Evolutionary conservation across 306 rosid species (phyloP).

Genomic region (Malus fusca): DNA sequence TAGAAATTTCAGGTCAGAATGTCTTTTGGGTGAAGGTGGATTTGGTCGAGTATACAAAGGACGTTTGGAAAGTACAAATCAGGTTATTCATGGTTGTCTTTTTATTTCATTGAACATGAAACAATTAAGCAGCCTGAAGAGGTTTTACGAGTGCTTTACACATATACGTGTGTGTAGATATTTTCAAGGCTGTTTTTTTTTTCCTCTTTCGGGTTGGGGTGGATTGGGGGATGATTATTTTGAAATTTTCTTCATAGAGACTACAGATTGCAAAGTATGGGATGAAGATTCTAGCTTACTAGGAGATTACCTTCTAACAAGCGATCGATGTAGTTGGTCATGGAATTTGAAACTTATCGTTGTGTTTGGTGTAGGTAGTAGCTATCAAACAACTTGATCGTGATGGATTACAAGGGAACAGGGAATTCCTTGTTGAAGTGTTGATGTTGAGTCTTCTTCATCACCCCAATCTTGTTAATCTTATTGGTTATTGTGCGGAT

Average conservation of each 20-base stretch:
- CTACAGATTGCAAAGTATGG: not conserved
- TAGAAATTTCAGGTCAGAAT: slow-evolving; percentile 72
- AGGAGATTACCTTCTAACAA: not conserved
- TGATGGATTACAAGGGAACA: slow-evolving; percentile 88
- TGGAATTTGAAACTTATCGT: slow-evolving; percentile 12
- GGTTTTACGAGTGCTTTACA: not conserved
- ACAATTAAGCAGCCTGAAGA: not conserved
- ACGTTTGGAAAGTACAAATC: slow-evolving; percentile 60
- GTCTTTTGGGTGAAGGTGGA: slow-evolving; percentile 92
- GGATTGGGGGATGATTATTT: not conserved
- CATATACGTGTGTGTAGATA: not conserved
- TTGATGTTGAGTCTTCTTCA: slow-evolving; percentile 94
- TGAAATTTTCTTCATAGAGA: not conserved
- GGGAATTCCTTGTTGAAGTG: slow-evolving; percentile 93
- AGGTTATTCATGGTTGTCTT: slow-evolving; percentile 39
- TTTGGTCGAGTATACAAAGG: slow-evolving; percentile 96
- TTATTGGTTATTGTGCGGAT: slow-evolving; percentile 92
- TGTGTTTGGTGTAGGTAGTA: slow-evolving; percentile 47
- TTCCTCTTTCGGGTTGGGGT: not conserved
- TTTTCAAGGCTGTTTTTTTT: not conserved
- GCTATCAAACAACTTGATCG: slow-evolving; percentile 96
- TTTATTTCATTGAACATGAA: not conserved
- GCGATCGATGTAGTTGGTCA: not conserved
- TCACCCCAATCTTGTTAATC: slow-evolving; percentile 90
- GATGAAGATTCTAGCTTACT: not conserved